Evolutionary conservation across 108 stramenopile species (phyloP).

Genomic region (Pseudonitzschia delicatissima): DNA sequence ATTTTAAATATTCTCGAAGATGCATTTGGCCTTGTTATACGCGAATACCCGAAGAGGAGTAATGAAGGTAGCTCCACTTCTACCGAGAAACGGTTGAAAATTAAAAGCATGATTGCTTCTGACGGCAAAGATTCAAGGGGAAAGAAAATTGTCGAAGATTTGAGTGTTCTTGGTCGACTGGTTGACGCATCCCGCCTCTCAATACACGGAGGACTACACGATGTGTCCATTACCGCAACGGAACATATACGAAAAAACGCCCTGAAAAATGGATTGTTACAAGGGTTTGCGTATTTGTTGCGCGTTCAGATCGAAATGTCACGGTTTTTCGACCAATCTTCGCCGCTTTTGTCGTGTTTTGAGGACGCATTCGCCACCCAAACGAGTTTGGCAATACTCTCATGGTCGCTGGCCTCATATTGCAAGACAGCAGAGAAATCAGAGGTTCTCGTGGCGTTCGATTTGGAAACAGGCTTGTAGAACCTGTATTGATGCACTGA

Average conservation of each 20-base stretch:
- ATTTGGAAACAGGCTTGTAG: too few species aligned
- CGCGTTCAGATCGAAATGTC: background rate
- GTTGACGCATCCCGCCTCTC: slow-evolving; percentile 14
- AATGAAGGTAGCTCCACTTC: background rate
- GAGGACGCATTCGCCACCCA: slow-evolving; percentile 8
- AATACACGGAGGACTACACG: background rate
- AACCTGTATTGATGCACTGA: background rate
- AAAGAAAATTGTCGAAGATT: background rate
- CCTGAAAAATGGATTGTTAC: background rate
- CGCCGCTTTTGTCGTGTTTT: background rate
- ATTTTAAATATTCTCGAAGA: background rate
- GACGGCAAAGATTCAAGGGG: background rate
- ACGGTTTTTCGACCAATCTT: background rate
- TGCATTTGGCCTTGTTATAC: background rate
- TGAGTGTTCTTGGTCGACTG: background rate
- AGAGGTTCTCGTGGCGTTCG: too few species aligned
- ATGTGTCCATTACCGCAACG: background rate
- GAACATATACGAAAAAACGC: background rate
- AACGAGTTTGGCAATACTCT: background rate
- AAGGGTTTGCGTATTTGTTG: background rate
- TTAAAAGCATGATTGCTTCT: background rate
- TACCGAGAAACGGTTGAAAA: background rate
- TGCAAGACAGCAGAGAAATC: too few species aligned
- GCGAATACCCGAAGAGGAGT: background rate
- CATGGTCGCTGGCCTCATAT: background rate